Evolutionary conservation across 2,329 filamentous ascomycete genomes (phyloP), one percentile per base, ranked within the genome.

Genomic region (Sporothrix euskadiensis): DNA sequence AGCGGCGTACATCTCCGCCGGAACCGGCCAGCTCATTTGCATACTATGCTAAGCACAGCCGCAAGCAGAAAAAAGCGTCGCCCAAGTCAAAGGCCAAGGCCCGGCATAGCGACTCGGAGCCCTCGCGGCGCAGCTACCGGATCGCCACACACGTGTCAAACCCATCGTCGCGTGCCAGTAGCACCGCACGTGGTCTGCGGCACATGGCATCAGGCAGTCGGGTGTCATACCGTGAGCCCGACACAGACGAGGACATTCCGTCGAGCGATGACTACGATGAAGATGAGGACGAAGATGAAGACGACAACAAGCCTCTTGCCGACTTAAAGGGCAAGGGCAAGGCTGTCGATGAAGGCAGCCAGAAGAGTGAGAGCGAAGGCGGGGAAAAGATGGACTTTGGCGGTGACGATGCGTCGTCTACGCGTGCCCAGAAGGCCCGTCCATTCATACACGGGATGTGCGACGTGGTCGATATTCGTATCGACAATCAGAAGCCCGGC

Each of bases 401-500:
- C 0, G 79, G n/a, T 9, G 41, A 63, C 47, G 16, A 69, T 52
- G 19, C 47, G 6, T 22, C 41, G 78, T 14, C 76, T 69, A 5
- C 76, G 75, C 4, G 71, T 10, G 6, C 49, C 19, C 57, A 69
- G 71, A 0, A 73, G 75, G 1, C 61, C 72, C n/a, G 74, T 16
- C 71, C 52, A 0, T 85, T 85, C 73, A 81, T 91, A 35, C 92
- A 94, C 75, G 91, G 91, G 0, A 85, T 91, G 76, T 95, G 92
- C 78, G 86, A 90, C 56, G 85, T 89, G 6, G 91, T 94, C 22
- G 88, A 92, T 74, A 86, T 94, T 59, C 84, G 88, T 61, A 90
- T 94, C 76, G 92, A 94, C 80, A 94, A 94, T 79, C 88, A 92
- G 78, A 90, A 93, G 74, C 89, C 90, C 5, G 85, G 86, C 2